A percentile compares a stretch with the other conserved stretches of the same genome.
phyloP scores from a whole-genome alignment of 1,284 basidiomycete species.

The Ganoderma meredithae region DNA sequence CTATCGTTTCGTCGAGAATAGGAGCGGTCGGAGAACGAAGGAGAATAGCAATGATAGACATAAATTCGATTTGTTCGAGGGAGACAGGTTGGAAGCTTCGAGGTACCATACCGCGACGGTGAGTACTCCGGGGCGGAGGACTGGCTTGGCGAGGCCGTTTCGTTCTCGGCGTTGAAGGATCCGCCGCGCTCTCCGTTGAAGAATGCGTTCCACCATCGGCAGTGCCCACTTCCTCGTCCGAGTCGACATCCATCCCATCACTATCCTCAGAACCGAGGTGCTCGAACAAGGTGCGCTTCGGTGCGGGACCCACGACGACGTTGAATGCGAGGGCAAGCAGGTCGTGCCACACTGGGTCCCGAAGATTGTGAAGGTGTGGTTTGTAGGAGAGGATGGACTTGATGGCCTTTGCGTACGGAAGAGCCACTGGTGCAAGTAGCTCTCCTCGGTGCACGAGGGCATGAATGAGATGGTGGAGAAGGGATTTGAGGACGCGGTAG shows the following conservation, averaged over 20 bases:
- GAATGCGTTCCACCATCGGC: constrained; percentile 40
- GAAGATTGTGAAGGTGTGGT: constrained; percentile 84
- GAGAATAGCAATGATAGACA: constrained; percentile 71
- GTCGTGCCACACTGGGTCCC: constrained; percentile 69
- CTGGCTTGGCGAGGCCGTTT: constrained; percentile 19
- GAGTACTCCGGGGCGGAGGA: constrained; percentile 11
- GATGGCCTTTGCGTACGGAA: constrained; percentile 86
- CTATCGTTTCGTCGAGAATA: constrained; percentile 46
- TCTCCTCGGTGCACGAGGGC: constrained; percentile 63
- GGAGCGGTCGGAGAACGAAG: constrained; percentile 67
- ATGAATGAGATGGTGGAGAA: constrained; percentile 75
- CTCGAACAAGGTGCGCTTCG: constrained; percentile 49
- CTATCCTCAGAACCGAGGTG: constrained; percentile 36
- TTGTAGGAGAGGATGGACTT: constrained; percentile 66
- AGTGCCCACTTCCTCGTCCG: constrained; percentile 20
- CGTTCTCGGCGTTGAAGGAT: constrained; percentile 11
- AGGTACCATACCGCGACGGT: constrained; percentile 14
- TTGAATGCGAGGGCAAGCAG: constrained; percentile 81
- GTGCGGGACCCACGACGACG: constrained; percentile 70
- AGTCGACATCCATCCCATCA: constrained; percentile 4
- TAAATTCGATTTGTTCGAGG: constrained; percentile 75
- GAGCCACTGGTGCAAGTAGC: constrained; percentile 71
- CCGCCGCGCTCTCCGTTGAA: constrained; percentile 5
- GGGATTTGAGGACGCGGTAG: constrained; percentile 56
- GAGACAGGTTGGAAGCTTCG: constrained; percentile 47